Base-by-base conservation (phyloP, 2,329 filamentous ascomycete genomes). In the Pseudocercospora pini-densiflorae region DNA sequence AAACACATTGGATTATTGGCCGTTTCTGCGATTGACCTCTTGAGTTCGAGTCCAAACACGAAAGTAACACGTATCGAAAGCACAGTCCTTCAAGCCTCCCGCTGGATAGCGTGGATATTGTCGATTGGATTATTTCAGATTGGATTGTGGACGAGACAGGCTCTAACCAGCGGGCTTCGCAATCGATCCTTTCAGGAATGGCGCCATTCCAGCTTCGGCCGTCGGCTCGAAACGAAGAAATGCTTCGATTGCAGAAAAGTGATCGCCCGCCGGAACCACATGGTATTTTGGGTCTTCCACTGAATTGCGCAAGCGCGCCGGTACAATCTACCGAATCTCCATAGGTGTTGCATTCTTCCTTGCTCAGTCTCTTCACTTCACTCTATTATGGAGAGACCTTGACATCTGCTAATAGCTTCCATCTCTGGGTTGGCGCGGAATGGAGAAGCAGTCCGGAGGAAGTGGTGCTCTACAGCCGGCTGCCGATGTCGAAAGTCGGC, bases 401-500 rank as follows among this genome's bases (percentile, higher is more conserved):
- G 33, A 24, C n/a, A 19, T 27, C 57, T 55, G 51, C 51, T 55
- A 21, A 55, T n/a, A 55, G 24, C 23, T 55, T 27, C 51, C 23
- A 0, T 55, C 27, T 55, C 14, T n/a, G 24, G 27, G n/a, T 55
- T 55, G 51, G 51, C 10, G 16, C 24, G 27, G 51, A 31, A 55
- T 55, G 51, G 51, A 55, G 51, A 55, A 55, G 51, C 16, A 31
- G 10, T 33, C 27, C 27, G 51, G 23, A 59, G 40, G 21, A 58
- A 40, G 54, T 36, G 54, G 54, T 33, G 40, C 29, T 58, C 29
- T 45, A 47, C 33, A 59, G 57, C 51, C 51, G 57, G 57, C n/a
- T 33, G 36, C 57, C 57, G 19, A 59, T 59, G 40, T 63, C 53
- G 49, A 27, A 57, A 57, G 55, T 29, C 61, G 24, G 8, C 64